Evolutionary conservation across 2,329 filamentous ascomycete genomes (phyloP).

Genomic region (Pyrenochaeta sp.): DNA sequence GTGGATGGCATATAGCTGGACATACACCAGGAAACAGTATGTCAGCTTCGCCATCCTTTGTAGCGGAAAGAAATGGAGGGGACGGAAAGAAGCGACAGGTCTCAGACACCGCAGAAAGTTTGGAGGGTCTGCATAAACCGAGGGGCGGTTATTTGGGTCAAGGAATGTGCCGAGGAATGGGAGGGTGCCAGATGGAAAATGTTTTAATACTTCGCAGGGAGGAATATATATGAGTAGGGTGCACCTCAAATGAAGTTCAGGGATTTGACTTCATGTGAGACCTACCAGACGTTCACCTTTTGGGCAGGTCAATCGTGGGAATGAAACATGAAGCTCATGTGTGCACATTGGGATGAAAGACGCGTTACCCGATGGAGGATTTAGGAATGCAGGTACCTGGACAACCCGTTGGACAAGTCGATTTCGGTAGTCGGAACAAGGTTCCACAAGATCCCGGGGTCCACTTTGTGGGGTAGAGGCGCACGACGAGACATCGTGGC

Average conservation of each 20-base stretch:
- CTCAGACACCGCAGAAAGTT: conserved; percentile 19
- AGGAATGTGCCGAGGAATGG: conserved; percentile 44
- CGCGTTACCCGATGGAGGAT: conserved; percentile 28
- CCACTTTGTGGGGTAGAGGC: conserved; percentile 7
- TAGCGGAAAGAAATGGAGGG: conserved; percentile 5
- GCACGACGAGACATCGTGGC: not conserved
- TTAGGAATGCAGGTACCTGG: conserved; percentile 36
- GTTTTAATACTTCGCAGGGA: conserved; percentile 14
- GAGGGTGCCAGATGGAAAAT: conserved; percentile 24
- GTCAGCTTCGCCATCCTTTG: conserved; percentile 36
- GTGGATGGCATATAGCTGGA: conserved; percentile 30
- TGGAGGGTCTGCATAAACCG: conserved; percentile 8
- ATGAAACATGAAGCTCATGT: conserved; percentile 30
- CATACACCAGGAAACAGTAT: conserved; percentile 32
- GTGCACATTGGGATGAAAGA: conserved; percentile 26
- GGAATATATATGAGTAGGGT: conserved; percentile 32
- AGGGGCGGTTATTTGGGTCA: conserved; percentile 12
- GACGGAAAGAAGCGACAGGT: conserved; percentile 21
- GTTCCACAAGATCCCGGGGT: conserved; percentile 15
- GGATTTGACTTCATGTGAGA: conserved; percentile 29
- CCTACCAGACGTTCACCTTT: conserved; percentile 24
- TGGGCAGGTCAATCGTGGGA: conserved; percentile 31
- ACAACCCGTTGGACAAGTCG: conserved; percentile 21
- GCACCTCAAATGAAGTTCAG: conserved; percentile 6
- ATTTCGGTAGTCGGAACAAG: conserved; percentile 20